These are phyloP conservation scores for Xylaria sp. DNA, from an alignment of 2,329 filamentous ascomycete genomes.

Conservation along the genomic window DNA sequence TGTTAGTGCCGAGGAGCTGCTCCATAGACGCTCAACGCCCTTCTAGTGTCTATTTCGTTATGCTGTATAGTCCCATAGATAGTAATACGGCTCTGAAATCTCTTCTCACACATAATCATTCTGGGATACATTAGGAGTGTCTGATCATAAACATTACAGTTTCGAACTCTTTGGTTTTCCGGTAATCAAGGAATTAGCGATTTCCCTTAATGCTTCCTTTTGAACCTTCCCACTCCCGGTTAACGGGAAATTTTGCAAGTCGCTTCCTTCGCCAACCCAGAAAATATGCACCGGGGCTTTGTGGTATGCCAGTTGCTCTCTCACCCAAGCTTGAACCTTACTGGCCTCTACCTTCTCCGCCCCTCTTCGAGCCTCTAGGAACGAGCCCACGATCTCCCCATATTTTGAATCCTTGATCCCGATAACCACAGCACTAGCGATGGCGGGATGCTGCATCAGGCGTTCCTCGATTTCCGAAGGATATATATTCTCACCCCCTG, in stretches of 20 bases:
- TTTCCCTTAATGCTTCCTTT: background rate
- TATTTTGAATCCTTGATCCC: background rate
- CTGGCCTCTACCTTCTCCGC: background rate
- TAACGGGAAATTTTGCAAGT: background rate
- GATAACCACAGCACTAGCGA: background rate
- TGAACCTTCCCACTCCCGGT: background rate
- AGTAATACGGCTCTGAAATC: too few relatives aligned
- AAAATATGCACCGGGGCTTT: background rate
- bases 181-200: background rate
- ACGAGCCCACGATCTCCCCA: background rate
- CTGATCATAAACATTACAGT: too few relatives aligned
- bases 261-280: background rate
- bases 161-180: background rate
- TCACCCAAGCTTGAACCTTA: background rate
- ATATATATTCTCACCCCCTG: background rate
- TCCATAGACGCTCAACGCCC: too few relatives aligned
- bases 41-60: too few relatives aligned
- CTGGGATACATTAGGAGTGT: too few relatives aligned
- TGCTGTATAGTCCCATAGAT: too few relatives aligned
- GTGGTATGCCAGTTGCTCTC: background rate
- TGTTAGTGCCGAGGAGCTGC: too few relatives aligned
- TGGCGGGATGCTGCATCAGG: background rate
- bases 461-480: background rate
- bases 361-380: background rate
- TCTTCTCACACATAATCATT: too few relatives aligned